phyloP scores from a whole-genome alignment of 2,329 filamentous ascomycete genomes.

The Raffaelea arxii region DNA sequence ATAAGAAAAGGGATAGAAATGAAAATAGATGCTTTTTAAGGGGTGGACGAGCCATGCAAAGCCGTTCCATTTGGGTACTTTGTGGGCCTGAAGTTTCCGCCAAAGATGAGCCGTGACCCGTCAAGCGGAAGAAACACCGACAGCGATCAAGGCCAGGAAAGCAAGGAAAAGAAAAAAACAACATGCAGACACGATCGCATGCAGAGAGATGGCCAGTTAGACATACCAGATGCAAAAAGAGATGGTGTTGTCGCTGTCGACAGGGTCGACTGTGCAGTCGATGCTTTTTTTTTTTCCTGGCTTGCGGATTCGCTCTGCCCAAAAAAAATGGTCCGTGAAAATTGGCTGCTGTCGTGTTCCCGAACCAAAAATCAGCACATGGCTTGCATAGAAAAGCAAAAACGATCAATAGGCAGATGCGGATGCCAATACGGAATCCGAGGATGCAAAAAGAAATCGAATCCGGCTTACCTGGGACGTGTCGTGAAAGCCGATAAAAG shows the following conservation, averaged over 20 bases:
- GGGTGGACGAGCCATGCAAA: too few species aligned
- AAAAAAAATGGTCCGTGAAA: neutral
- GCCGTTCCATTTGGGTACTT: too few species aligned
- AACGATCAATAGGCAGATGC: neutral
- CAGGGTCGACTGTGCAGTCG: neutral
- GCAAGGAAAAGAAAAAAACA: slow-evolving; percentile 5
- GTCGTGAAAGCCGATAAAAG: neutral
- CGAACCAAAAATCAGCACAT: neutral
- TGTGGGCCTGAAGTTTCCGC: too few species aligned
- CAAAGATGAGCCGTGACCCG: too few species aligned
- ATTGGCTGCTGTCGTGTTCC: neutral
- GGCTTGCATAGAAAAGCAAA: neutral
- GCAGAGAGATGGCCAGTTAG: slow-evolving; percentile 4
- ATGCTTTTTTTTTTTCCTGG: slow-evolving; percentile 2
- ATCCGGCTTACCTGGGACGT: neutral
- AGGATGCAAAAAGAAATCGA: neutral
- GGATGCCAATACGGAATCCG: neutral
- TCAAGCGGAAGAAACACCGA: too few species aligned
- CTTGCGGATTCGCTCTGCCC: neutral
- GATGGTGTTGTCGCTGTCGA: slow-evolving; percentile 6
- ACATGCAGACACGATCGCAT: slow-evolving; percentile 8
- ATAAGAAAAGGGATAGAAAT: neutral
- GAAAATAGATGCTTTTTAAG: neutral
- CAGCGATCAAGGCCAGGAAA: neutral
- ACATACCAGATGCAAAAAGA: slow-evolving; percentile 11